A percentile compares a stretch with the other conserved stretches of the same genome.
These are phyloP conservation scores for Pseudozyma pruni DNA, from an alignment of 1,284 basidiomycete genomes.

Conservation along the genomic window DNA sequence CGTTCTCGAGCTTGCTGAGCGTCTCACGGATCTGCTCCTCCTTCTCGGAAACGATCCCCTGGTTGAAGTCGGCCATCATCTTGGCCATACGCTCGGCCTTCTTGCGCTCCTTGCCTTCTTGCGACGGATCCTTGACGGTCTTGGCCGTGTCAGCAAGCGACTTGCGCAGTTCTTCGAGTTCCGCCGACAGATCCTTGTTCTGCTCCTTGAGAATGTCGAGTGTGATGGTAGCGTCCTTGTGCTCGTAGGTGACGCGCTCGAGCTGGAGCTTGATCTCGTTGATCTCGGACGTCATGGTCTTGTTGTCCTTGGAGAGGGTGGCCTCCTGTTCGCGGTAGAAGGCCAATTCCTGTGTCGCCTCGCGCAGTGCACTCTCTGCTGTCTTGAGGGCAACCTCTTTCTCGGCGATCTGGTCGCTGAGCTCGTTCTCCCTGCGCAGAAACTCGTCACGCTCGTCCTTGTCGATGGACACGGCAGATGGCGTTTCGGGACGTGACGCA, in stretches of 20 bases:
- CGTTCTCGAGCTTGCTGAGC: constrained; percentile 80
- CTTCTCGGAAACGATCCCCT: constrained; percentile 87
- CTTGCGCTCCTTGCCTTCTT: constrained; percentile 96
- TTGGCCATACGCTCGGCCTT: constrained; percentile 99
- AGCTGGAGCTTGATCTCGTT: constrained; percentile 91
- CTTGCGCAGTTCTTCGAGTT: constrained; percentile 83
- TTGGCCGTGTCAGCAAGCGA: constrained; percentile 45
- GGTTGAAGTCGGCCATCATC: constrained; percentile 95
- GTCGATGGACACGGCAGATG: constrained; percentile 83
- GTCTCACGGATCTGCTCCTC: constrained; percentile 88
- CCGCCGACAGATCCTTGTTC: constrained; percentile 84
- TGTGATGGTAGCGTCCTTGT: constrained; percentile 93
- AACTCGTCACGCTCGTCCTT: constrained; percentile 99
- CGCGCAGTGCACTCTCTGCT: constrained; percentile 66
- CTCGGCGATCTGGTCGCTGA: constrained; percentile 91
- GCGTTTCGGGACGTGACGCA: constrained; percentile 71
- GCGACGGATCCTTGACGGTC: constrained; percentile 70
- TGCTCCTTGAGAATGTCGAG: constrained; percentile 96
- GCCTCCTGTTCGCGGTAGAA: constrained; percentile 86
- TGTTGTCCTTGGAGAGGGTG: constrained; percentile 56
- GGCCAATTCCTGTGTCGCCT: constrained; percentile 78
- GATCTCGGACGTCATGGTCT: constrained; percentile 72
- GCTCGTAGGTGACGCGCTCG: constrained; percentile 92
- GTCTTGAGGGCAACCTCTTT: constrained; percentile 70
- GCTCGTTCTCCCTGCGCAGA: constrained; percentile 93